Conservation (phyloP, 2,329 filamentous ascomycete genomes). For the Dactylonectria estremocensis region DNA sequence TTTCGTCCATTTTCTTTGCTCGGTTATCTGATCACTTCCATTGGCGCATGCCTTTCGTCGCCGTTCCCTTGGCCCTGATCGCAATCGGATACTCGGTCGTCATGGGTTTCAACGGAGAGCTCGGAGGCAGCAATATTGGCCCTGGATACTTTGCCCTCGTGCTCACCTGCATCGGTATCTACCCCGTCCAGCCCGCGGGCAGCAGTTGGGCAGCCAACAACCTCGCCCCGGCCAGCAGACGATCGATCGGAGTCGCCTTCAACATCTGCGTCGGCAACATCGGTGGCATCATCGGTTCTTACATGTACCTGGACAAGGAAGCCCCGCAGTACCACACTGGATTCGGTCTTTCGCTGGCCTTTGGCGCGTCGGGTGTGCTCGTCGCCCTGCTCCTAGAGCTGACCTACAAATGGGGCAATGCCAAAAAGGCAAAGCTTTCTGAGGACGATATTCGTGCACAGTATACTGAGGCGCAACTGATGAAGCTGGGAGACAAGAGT, state of each 20-base stretch:
- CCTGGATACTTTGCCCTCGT: slow-evolving; percentile 79
- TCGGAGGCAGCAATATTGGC: slow-evolving; percentile 55
- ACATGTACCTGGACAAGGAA: slow-evolving; percentile 54
- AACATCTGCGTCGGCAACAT: slow-evolving; percentile 46
- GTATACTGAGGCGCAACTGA: slow-evolving; percentile 49
- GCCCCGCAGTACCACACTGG: slow-evolving; percentile 51
- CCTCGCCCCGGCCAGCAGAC: slow-evolving; percentile 60
- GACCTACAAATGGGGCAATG: slow-evolving; percentile 46
- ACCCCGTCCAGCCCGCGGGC: slow-evolving; percentile 74
- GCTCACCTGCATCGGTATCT: slow-evolving; percentile 77
- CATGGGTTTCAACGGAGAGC: slow-evolving; percentile 72
- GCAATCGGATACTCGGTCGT: slow-evolving; percentile 71
- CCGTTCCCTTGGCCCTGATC: slow-evolving; percentile 70
- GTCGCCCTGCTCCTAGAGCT: slow-evolving; percentile 50
- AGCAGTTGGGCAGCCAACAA: slow-evolving; percentile 59
- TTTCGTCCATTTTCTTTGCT: slow-evolving; percentile 74
- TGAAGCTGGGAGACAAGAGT: slow-evolving; percentile 51
- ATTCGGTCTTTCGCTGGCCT: slow-evolving; percentile 50
- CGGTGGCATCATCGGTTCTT: slow-evolving; percentile 57
- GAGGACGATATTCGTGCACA: slow-evolving; percentile 42
- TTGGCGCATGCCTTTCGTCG: slow-evolving; percentile 77
- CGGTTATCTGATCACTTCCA: slow-evolving; percentile 76
- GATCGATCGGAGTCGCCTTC: slow-evolving; percentile 56
- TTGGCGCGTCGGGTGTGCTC: slow-evolving; percentile 48
- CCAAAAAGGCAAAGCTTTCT: slow-evolving; percentile 39